Percentiles rank a stretch among this genome's conserved stretches.
These are phyloP conservation scores for Sporothrix sp. DNA, from an alignment of 2,329 filamentous ascomycete genomes.

Conservation along the genomic window DNA sequence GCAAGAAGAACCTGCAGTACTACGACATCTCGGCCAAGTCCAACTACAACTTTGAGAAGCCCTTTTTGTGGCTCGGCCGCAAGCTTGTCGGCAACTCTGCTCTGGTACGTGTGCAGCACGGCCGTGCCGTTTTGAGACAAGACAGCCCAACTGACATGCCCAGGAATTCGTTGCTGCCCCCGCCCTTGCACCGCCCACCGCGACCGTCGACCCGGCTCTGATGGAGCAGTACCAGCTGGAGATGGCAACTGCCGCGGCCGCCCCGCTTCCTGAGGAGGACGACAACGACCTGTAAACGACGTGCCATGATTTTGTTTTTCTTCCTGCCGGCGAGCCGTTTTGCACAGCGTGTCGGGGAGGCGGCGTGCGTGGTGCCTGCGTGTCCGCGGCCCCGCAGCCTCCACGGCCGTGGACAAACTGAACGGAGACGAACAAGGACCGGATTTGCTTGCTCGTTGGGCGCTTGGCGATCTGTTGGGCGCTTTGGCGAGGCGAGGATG, in stretches of 20 bases:
- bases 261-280: conserved; percentile 89
- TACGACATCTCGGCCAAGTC: conserved; percentile 99
- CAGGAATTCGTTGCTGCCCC: conserved; percentile 95
- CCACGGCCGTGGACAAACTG: neutral
- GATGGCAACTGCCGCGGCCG: conserved; percentile 68
- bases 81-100: conserved; percentile 93
- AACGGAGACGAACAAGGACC: too few relatives aligned
- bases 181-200: conserved; percentile 88
- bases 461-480: too few relatives aligned
- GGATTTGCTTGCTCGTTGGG: too few relatives aligned
- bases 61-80: conserved; percentile 97
- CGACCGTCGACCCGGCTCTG: conserved; percentile 74
- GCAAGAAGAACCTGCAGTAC: conserved; percentile 99
- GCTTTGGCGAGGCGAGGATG: conserved; percentile 1
- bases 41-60: conserved; percentile 99
- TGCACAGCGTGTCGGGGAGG: neutral
- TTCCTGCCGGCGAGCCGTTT: neutral
- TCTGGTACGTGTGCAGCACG: conserved; percentile 62
- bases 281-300: conserved; percentile 51
- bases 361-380: neutral
- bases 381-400: neutral
- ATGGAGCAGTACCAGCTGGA: conserved; percentile 77
- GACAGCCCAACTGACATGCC: too few relatives aligned
- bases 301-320: neutral
- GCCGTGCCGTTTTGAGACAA: too few relatives aligned